phyloP scores from a whole-genome alignment of 306 rosid species.

The Rosa multiflora region DNA sequence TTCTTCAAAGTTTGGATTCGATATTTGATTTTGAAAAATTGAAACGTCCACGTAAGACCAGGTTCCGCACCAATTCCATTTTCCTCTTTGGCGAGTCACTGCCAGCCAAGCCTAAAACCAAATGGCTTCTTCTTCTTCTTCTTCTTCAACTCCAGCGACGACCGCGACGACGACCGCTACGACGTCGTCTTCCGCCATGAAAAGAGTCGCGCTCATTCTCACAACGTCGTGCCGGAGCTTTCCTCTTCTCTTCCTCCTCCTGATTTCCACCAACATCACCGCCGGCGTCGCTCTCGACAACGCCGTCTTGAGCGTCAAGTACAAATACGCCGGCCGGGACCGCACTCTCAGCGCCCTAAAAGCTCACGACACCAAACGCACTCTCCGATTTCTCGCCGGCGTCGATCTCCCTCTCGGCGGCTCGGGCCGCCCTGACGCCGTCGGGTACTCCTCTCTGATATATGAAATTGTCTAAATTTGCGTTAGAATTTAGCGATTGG shows the following conservation, averaged over 20 bases:
- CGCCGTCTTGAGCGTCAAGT: constrained; percentile 82
- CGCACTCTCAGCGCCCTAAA: constrained; percentile 66
- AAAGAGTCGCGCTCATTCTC: not conserved
- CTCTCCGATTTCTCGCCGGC: constrained; percentile 75
- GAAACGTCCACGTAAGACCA: too few relatives aligned
- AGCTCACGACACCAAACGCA: constrained; percentile 86
- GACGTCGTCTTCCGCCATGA: constrained; percentile 1
- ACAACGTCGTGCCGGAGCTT: not conserved
- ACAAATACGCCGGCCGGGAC: constrained; percentile 65
- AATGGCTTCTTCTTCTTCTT: too few relatives aligned
- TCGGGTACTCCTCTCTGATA: constrained; percentile 49
- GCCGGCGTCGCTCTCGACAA: constrained; percentile 36
- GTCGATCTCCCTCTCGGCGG: constrained; percentile 96
- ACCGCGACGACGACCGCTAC: not conserved
- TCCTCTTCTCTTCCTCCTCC: constrained; percentile 17
- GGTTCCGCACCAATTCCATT: too few relatives aligned
- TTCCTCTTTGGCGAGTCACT: too few relatives aligned
- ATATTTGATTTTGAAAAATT: too few relatives aligned
- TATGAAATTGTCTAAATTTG: not conserved
- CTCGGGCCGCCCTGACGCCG: constrained; percentile 85
- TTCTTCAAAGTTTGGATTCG: too few relatives aligned
- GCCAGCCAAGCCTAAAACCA: too few relatives aligned
- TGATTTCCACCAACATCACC: constrained; percentile 18
- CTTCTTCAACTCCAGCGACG: too few relatives aligned
- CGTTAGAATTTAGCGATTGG: not conserved